Conservation (phyloP, 371 early-diverging fungal genomes). For the Mortierella sp. region DNA sequence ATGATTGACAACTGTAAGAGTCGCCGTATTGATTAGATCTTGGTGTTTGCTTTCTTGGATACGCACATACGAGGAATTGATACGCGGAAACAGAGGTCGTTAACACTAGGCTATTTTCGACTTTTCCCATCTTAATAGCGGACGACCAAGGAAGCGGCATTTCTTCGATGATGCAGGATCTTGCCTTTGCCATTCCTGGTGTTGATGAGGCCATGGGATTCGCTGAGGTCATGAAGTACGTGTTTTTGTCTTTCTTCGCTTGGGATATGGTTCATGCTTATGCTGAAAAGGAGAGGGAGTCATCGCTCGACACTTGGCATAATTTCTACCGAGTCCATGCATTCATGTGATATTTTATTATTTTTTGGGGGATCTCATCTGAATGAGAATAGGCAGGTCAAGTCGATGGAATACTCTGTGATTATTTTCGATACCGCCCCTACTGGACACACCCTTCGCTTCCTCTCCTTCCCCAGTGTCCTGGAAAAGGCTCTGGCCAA, state of each 20-base stretch:
- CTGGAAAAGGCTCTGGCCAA: constrained; percentile 97
- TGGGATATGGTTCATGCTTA: neutral
- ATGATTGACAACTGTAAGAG: constrained; percentile 91
- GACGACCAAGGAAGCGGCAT: constrained; percentile 86
- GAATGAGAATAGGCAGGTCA: constrained; percentile 79
- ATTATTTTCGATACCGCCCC: constrained; percentile 99
- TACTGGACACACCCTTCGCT: constrained; percentile 99
- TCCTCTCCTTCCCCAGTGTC: constrained; percentile 97
- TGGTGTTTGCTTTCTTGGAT: neutral
- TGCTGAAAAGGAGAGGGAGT: neutral
- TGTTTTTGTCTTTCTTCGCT: neutral
- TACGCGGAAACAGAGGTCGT: neutral
- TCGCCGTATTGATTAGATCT: neutral
- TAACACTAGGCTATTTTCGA: neutral
- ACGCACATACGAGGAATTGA: neutral
- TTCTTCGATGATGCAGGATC: constrained; percentile 94
- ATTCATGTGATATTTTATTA: constrained; percentile 5
- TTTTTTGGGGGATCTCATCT: neutral
- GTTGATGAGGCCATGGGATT: constrained; percentile 99
- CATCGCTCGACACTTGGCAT: neutral
- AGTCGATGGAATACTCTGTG: constrained; percentile 98
- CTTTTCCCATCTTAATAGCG: constrained; percentile 39
- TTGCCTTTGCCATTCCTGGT: constrained; percentile 98
- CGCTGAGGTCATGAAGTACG: constrained; percentile 98
- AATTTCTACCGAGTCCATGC: constrained; percentile 1